Evolutionary conservation across 768 basidiomycete genomes (phyloP).

Genomic region (Lactarius psammicola): DNA sequence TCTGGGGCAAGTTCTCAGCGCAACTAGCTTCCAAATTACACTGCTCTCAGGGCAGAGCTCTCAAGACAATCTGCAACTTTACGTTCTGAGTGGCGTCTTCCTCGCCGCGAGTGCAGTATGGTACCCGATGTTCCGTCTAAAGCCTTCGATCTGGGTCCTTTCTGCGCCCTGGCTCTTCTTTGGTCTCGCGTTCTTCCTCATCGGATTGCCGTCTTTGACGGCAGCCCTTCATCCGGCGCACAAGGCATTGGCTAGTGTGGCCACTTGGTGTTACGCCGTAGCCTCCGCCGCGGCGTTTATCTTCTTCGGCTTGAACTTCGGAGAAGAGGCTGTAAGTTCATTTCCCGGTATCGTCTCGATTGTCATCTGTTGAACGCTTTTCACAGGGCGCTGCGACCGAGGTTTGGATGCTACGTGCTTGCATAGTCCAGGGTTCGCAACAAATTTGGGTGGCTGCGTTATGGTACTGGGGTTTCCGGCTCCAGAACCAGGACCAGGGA

Average conservation of each 20-base stretch:
- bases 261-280: conserved; percentile 89
- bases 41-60: conserved; percentile 84
- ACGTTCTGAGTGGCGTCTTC: conserved; percentile 89
- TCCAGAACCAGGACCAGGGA: conserved; percentile 54
- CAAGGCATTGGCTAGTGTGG: conserved; percentile 65
- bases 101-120: conserved; percentile 81
- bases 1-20: conserved; percentile 84
- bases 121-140: conserved; percentile 87
- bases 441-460: conserved; percentile 94
- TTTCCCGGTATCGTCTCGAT: not conserved
- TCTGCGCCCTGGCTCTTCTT: conserved; percentile 91
- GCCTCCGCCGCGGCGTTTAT: conserved; percentile 92
- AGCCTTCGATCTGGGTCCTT: conserved; percentile 84
- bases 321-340: conserved; percentile 82
- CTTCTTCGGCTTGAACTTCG: conserved; percentile 95
- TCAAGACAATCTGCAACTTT: conserved; percentile 76
- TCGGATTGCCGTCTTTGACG: conserved; percentile 79
- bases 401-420: conserved; percentile 89
- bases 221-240: conserved; percentile 58
- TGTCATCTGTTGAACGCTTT: conserved; percentile 17
- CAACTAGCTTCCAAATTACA: conserved; percentile 94
- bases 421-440: conserved; percentile 91
- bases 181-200: conserved; percentile 86
- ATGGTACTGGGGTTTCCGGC: conserved; percentile 92
- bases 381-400: conserved; percentile 86